Base-by-base conservation (phyloP, 495 filamentous ascomycete genomes). In the Neurospora terricola region DNA sequence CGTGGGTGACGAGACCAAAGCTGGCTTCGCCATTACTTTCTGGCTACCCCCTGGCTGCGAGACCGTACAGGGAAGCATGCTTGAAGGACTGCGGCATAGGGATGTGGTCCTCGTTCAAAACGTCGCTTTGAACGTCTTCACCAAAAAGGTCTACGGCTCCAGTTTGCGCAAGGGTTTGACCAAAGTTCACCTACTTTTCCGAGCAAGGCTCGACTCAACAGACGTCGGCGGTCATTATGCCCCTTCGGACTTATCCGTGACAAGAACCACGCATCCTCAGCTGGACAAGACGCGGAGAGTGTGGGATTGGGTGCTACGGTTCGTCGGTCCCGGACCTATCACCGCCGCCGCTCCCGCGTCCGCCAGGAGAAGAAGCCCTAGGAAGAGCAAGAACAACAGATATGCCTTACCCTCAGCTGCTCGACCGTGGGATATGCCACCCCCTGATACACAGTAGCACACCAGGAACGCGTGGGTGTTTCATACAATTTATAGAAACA, bases 1-100 rank as follows among this genome's bases (percentile, higher is more conserved):
- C 2, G 92, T 97, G 2, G 94, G 92, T 14, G 95, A 98, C 77
- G 93, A 97, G 72, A 96, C 93, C 3, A 88, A 86, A 69, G 89
- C 92, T 14, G 92, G 92, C 16, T 97, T 98, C 80, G 87, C 85
- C 14, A 82, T 98, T 73, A 95, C 91, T 37, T 91, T 97, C 75
- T 98, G 95, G 95, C 83, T 97, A 16, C 77, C 82, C 7, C 75
- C 75, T 11, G 81, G 79, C 77, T 69, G 18, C 23, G 72, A 74
- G 23, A 74, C 78, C 23, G 75, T 79, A 8, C 75, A 79, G 2
- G 27, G 54, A 4, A 81, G 83, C 70, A 81, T 90, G 27, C 80
- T 93, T 9, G 79, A 79, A 30, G 79, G 77, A 4, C 80, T 96
- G 71, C 85, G 91, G 54, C 84, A 87, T 5, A 87, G 88, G 70